phyloP scores from a whole-genome alignment of 2,329 filamentous ascomycete genomes.

The Parastagonospora nodorum region DNA sequence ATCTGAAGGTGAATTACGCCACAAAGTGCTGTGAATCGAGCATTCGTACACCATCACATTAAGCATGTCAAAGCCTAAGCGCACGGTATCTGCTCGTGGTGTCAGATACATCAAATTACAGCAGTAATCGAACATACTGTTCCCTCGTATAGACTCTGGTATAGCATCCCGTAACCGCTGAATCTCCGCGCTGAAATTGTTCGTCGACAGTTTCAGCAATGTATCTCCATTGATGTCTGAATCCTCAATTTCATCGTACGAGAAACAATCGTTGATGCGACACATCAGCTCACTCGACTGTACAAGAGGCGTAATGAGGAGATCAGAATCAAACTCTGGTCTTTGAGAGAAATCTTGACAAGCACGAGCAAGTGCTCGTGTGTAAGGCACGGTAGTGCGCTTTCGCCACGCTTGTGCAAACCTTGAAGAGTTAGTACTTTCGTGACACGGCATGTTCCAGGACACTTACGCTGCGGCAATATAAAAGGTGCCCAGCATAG shows the following conservation, averaged over 20 bases:
- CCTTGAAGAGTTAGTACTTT: slow-evolving; percentile 5
- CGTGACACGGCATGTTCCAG: neutral
- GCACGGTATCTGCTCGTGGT: neutral
- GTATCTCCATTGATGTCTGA: slow-evolving; percentile 22
- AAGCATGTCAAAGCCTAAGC: slow-evolving; percentile 5
- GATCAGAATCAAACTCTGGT: slow-evolving; percentile 15
- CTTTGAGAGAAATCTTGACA: slow-evolving; percentile 11
- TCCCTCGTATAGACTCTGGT: neutral
- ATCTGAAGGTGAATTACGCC: slow-evolving; percentile 4
- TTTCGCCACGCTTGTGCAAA: slow-evolving; percentile 29
- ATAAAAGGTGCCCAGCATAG: slow-evolving; percentile 27
- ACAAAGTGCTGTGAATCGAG: slow-evolving; percentile 23
- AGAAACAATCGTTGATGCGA: slow-evolving; percentile 25
- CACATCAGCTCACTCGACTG: slow-evolving; percentile 18
- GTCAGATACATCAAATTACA: neutral
- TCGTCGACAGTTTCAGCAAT: slow-evolving; percentile 16
- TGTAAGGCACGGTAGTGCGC: slow-evolving; percentile 15
- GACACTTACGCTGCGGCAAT: slow-evolving; percentile 18
- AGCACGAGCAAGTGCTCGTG: slow-evolving; percentile 21
- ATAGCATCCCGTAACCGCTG: slow-evolving; percentile 9
- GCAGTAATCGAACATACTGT: slow-evolving; percentile 2
- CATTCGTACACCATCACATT: slow-evolving; percentile 28
- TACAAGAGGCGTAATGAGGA: slow-evolving; percentile 20
- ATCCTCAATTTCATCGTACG: slow-evolving; percentile 25
- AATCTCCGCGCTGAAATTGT: slow-evolving; percentile 21